These are phyloP conservation scores for Kingdonia uniflora DNA, from an alignment of 164 flowering plant species.

Conservation along the genomic window DNA sequence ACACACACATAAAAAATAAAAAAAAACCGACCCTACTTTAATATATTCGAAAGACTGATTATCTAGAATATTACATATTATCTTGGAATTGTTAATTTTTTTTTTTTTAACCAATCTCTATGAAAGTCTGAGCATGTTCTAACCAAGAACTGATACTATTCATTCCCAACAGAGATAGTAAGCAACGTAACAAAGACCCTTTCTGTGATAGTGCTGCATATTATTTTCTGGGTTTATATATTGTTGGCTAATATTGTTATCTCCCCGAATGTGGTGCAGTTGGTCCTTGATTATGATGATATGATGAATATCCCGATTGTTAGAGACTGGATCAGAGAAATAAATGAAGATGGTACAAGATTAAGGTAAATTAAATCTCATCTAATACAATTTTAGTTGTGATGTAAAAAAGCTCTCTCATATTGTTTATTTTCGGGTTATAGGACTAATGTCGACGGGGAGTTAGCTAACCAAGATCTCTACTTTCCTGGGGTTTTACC, in stretches of 20 bases:
- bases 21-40: no score
- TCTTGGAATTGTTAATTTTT: no score
- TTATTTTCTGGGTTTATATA: not conserved
- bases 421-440: not conserved
- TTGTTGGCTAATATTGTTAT: not conserved
- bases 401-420: not conserved
- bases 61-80: no score
- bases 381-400: not conserved
- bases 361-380: constrained; percentile 30
- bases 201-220: no score
- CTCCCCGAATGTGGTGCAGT: constrained; percentile 11
- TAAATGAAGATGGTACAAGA: constrained; percentile 12
- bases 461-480: constrained; percentile 41
- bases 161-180: no score
- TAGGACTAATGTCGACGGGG: constrained; percentile 40
- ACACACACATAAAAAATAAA: no score
- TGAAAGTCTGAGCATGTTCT: no score
- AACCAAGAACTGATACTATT: no score
- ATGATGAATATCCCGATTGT: constrained; percentile 49
- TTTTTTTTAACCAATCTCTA: no score
- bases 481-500: constrained; percentile 54
- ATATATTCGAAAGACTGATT: no score
- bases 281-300: constrained; percentile 68
- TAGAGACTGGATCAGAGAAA: constrained; percentile 29
- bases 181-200: no score